A percentile compares a stretch with the other conserved stretches of the same genome.
Evolutionary conservation across 768 basidiomycete genomes (phyloP).

Genomic region (Boletus sensibilis): DNA sequence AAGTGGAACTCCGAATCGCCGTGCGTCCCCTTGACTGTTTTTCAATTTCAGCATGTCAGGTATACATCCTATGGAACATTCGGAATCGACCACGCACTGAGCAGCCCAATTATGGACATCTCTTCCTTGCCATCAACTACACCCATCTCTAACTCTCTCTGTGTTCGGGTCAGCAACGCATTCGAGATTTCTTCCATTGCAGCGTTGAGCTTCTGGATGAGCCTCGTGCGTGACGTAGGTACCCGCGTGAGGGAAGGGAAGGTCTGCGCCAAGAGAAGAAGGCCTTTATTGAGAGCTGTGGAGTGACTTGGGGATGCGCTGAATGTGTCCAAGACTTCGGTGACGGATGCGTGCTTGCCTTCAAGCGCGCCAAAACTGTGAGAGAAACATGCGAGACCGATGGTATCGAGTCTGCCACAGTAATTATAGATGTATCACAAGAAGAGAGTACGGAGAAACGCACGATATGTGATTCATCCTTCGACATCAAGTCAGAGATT

Average conservation of each 20-base stretch:
- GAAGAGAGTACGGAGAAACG: neutral
- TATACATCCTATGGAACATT: slow-evolving; percentile 13
- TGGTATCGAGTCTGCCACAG: slow-evolving; percentile 46
- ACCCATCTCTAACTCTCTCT: slow-evolving; percentile 31
- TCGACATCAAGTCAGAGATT: neutral
- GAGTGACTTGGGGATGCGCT: slow-evolving; percentile 9
- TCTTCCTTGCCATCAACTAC: slow-evolving; percentile 23
- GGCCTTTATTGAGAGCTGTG: slow-evolving; percentile 29
- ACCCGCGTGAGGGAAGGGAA: slow-evolving; percentile 38
- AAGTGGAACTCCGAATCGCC: slow-evolving; percentile 24
- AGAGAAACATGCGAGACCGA: slow-evolving; percentile 60
- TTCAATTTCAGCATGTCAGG: neutral
- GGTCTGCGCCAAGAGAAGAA: slow-evolving; percentile 37
- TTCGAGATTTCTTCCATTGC: slow-evolving; percentile 42
- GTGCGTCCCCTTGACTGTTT: slow-evolving; percentile 38
- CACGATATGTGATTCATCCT: slow-evolving; percentile 39
- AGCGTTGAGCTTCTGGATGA: slow-evolving; percentile 31
- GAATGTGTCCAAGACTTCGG: slow-evolving; percentile 42
- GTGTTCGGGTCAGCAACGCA: slow-evolving; percentile 37
- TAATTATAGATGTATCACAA: neutral
- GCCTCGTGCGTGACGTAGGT: slow-evolving; percentile 36
- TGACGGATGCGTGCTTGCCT: slow-evolving; percentile 43
- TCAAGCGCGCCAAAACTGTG: slow-evolving; percentile 55
- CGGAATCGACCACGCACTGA: slow-evolving; percentile 14
- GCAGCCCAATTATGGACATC: slow-evolving; percentile 25